Percentiles rank a stretch among this genome's conserved stretches.
phyloP scores from a whole-genome alignment of 1,284 basidiomycete species.

The Melampsora larici-populina region DNA sequence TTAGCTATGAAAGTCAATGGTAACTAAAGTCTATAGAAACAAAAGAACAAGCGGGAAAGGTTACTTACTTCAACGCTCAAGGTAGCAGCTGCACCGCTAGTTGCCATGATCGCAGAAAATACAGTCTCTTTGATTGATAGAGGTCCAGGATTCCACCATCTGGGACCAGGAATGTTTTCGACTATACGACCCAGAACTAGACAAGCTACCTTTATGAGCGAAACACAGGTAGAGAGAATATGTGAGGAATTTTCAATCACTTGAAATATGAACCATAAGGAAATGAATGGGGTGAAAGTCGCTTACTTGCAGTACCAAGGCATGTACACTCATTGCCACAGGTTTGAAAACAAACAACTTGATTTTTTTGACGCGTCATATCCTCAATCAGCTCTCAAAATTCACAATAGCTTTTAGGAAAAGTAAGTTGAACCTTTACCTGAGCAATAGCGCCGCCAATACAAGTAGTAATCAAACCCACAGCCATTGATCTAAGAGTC shows the following conservation, averaged over 20 bases:
- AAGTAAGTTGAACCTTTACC: background rate
- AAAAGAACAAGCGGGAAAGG: background rate
- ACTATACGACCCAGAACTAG: conserved; percentile 17
- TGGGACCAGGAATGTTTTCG: conserved; percentile 23
- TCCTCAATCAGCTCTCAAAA: background rate
- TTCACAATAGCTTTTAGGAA: no score
- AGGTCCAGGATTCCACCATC: conserved; percentile 35
- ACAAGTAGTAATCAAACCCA: conserved; percentile 24
- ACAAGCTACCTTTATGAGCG: conserved; percentile 23
- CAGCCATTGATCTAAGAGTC: conserved; percentile 28
- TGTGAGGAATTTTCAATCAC: background rate
- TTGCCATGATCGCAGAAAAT: conserved; percentile 37
- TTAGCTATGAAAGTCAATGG: background rate
- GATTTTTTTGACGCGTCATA: background rate
- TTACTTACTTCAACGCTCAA: conserved; percentile 20
- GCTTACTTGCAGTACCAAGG: conserved; percentile 40
- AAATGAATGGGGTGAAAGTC: background rate
- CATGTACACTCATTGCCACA: conserved; percentile 15
- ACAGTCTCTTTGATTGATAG: conserved; percentile 38
- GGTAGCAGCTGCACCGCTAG: conserved; percentile 24
- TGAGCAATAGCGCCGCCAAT: conserved; percentile 37
- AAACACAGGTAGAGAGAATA: background rate
- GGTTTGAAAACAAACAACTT: conserved; percentile 42
- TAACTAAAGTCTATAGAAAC: background rate
- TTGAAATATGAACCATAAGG: background rate